Percentiles rank a stretch among this genome's conserved stretches.
Conservation (phyloP, 2,329 filamentous ascomycete species). For the Colletotrichum spaethianum region DNA sequence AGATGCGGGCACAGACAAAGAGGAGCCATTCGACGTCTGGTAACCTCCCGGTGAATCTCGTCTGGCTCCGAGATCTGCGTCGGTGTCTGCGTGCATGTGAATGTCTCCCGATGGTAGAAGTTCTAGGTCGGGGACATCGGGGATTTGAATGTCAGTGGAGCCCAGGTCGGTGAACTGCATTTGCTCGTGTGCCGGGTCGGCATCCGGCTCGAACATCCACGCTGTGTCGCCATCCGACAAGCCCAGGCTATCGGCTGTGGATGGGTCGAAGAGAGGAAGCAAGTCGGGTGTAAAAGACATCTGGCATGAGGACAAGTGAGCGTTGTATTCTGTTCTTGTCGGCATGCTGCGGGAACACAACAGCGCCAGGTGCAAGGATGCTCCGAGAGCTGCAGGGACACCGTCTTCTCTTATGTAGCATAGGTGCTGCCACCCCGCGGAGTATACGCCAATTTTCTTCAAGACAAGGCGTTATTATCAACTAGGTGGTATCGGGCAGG, state of each 20-base stretch:
- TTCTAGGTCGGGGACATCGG: neutral
- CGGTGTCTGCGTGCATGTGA: neutral
- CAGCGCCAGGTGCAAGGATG: neutral
- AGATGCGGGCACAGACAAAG: neutral
- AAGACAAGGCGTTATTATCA: too few species aligned
- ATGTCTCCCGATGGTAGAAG: too few species aligned
- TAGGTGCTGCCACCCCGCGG: too few species aligned
- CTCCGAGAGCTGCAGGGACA: neutral
- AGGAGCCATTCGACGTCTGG: neutral
- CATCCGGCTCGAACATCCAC: neutral
- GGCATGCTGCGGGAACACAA: neutral
- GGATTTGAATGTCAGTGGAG: neutral
- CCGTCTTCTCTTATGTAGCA: conserved; percentile 1
- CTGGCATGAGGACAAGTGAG: too few species aligned
- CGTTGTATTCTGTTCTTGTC: neutral
- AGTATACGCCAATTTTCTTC: too few species aligned
- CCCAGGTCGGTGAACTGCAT: neutral
- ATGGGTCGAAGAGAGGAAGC: neutral
- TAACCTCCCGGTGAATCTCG: neutral
- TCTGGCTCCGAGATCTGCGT: neutral
- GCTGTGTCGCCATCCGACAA: too few species aligned
- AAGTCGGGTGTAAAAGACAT: neutral
- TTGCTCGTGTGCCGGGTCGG: neutral
- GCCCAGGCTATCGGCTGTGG: too few species aligned
- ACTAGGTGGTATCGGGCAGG: too few species aligned